phyloP scores from a whole-genome alignment of 176 grass and related monocot species.

The Oryza rufipogon region DNA sequence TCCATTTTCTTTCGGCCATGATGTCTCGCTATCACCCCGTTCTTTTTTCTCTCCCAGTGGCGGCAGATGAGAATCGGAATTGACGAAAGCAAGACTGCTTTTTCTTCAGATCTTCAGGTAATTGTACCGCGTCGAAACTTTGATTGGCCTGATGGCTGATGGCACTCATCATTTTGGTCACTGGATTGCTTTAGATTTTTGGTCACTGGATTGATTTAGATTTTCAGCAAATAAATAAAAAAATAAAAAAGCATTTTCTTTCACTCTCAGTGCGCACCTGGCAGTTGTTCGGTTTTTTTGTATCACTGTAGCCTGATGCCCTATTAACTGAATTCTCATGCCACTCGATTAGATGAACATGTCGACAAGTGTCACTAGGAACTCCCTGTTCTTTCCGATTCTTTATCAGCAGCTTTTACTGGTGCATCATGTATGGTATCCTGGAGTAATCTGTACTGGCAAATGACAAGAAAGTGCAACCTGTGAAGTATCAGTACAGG shows the following conservation, averaged over 20 bases:
- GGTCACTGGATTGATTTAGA: too few species aligned
- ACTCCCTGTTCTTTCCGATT: background rate
- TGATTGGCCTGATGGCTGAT: slow-evolving; percentile 11
- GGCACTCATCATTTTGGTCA: background rate
- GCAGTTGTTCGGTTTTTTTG: background rate
- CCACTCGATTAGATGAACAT: background rate
- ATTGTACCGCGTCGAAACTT: slow-evolving; percentile 3
- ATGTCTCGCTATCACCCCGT: slow-evolving; percentile 6
- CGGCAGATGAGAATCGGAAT: slow-evolving; percentile 13
- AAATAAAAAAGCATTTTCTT: too few species aligned
- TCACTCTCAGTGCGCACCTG: background rate
- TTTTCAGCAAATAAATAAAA: too few species aligned
- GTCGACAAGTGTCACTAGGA: background rate
- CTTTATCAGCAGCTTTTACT: background rate
- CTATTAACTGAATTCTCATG: background rate
- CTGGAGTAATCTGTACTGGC: slow-evolving; percentile 35
- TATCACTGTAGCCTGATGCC: background rate
- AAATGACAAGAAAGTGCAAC: background rate
- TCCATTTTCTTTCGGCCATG: slow-evolving; percentile 37
- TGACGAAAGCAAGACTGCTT: slow-evolving; percentile 16
- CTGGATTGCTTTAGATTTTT: background rate
- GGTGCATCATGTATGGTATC: slow-evolving; percentile 18
- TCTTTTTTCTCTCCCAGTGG: slow-evolving; percentile 20
- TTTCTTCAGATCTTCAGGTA: slow-evolving; percentile 34
- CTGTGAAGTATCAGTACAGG: slow-evolving; percentile 2